These are phyloP conservation scores for Aureobasidium namibiae DNA, from an alignment of 2,329 filamentous ascomycete species.

Conservation along the genomic window DNA sequence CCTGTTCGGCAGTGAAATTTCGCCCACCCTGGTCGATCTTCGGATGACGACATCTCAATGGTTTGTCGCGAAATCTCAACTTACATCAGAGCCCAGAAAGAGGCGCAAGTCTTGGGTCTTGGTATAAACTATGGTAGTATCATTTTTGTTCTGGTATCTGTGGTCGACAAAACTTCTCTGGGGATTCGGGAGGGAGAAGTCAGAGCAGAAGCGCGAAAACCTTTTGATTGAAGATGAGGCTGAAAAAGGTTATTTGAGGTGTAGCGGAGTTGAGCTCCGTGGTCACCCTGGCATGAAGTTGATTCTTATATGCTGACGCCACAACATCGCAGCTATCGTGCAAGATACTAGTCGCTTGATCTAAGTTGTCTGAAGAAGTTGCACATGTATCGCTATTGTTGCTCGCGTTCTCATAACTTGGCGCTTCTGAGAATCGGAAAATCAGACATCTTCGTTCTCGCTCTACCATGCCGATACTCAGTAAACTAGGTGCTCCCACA, in stretches of 20 bases:
- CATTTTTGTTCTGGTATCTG: too few relatives aligned
- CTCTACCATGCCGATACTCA: too few relatives aligned
- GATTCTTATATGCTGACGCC: background rate
- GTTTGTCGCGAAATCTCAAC: background rate
- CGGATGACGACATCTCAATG: background rate
- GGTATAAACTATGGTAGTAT: too few relatives aligned
- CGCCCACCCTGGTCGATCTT: background rate
- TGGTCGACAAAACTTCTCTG: background rate
- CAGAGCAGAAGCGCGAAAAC: background rate
- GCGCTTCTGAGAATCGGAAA: too few relatives aligned
- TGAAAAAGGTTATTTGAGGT: background rate
- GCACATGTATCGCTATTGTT: too few relatives aligned
- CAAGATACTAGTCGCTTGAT: too few relatives aligned
- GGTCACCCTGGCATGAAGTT: background rate
- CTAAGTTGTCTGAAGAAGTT: too few relatives aligned
- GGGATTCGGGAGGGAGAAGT: background rate
- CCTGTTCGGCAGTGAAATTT: background rate
- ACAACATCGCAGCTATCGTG: too few relatives aligned
- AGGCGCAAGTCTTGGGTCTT: background rate
- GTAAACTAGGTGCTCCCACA: too few relatives aligned
- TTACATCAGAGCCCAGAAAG: too few relatives aligned
- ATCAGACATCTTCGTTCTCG: too few relatives aligned
- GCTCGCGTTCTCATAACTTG: too few relatives aligned
- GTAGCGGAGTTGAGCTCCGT: background rate
- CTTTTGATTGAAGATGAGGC: background rate